Conservation (phyloP, 768 basidiomycete species). For the Lactarius psammicola region DNA sequence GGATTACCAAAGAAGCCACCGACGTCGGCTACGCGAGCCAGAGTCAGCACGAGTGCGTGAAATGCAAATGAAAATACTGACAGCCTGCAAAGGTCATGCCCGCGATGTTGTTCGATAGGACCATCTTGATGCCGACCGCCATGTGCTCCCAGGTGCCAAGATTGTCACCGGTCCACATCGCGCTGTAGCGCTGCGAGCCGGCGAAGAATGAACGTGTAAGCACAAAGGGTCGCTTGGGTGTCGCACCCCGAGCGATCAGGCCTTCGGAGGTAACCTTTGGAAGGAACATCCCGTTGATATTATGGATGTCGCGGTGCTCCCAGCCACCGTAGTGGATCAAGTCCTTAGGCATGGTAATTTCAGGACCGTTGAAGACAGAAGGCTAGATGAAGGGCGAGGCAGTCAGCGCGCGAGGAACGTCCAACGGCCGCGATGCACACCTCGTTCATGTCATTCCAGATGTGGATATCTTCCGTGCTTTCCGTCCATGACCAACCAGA, state of each 20-base stretch:
- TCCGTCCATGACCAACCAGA: constrained; percentile 73
- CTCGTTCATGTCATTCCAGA: constrained; percentile 99
- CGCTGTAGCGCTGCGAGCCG: constrained; percentile 92
- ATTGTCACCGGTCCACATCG: constrained; percentile 99
- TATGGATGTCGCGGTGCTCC: constrained; percentile 98
- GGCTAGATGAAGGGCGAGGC: constrained; percentile 52
- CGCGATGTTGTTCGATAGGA: constrained; percentile 80
- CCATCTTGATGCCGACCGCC: constrained; percentile 90
- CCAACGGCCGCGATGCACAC: constrained; percentile 40
- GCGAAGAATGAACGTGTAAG: constrained; percentile 94
- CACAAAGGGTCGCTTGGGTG: constrained; percentile 87
- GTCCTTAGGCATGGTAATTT: constrained; percentile 80
- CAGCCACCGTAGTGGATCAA: constrained; percentile 88
- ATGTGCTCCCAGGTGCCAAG: constrained; percentile 98
- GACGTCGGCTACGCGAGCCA: constrained; percentile 71
- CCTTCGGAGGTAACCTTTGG: constrained; percentile 83
- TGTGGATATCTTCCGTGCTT: constrained; percentile 80
- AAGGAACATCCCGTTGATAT: constrained; percentile 95
- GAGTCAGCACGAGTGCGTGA: constrained; percentile 17
- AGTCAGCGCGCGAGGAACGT: constrained; percentile 7
- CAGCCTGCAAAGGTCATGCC: constrained; percentile 92
- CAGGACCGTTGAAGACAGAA: constrained; percentile 97
- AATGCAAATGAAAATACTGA: constrained; percentile 42
- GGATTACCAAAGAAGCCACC: constrained; percentile 99
- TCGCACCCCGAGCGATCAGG: constrained; percentile 67